These are phyloP conservation scores for Linnemannia zychae DNA, from an alignment of 192 early-diverging fungal species.

Conservation along the genomic window DNA sequence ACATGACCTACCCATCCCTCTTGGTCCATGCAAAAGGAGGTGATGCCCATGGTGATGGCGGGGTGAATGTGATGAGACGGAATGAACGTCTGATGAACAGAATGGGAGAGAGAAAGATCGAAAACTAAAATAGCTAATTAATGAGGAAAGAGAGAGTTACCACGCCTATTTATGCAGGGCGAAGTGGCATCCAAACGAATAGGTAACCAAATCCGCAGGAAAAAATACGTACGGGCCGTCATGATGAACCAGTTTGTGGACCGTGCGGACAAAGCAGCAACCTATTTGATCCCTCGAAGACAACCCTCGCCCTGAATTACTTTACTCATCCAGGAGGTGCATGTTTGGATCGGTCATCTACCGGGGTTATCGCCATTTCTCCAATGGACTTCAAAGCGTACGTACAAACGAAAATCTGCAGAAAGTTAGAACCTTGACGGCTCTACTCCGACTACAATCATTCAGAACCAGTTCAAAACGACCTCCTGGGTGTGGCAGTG, in stretches of 20 bases:
- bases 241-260: neutral
- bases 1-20: conserved; percentile 37
- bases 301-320: neutral
- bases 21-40: conserved; percentile 24
- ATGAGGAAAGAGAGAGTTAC: neutral
- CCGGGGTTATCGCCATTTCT: neutral
- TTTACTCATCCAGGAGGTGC: neutral
- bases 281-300: neutral
- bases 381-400: neutral
- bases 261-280: neutral
- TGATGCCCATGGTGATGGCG: conserved; percentile 7
- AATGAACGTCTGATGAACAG: neutral
- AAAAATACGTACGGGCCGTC: neutral
- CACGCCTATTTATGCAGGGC: neutral
- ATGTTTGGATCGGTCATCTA: too few species aligned
- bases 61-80: neutral
- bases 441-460: neutral
- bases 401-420: conserved; percentile 7
- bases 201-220: neutral
- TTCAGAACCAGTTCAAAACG: neutral
- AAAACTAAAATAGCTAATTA: neutral
- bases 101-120: neutral
- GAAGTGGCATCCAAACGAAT: neutral
- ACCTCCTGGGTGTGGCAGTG: too few species aligned
- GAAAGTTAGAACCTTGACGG: neutral